Conservation (phyloP, 2,329 filamentous ascomycete species). For the Septoria linicola region DNA sequence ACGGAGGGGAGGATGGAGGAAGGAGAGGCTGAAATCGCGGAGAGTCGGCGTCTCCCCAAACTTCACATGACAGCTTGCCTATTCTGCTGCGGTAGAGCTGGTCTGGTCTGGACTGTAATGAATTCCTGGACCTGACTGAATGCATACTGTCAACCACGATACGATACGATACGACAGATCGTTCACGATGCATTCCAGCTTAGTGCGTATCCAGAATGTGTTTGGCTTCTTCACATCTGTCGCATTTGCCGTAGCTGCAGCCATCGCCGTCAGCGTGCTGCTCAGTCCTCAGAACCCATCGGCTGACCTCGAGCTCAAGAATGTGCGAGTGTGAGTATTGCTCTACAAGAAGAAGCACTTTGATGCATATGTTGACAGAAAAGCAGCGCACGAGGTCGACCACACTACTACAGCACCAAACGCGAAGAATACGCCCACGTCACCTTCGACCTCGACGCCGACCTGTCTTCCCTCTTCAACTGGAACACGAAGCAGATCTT, state of each 20-base stretch:
- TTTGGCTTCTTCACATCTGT: conserved; percentile 99
- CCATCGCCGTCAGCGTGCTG: conserved; percentile 80
- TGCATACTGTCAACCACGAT: too few relatives aligned
- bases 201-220: conserved; percentile 83
- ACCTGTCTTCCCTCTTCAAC: conserved; percentile 88
- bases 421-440: conserved; percentile 96
- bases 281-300: conserved; percentile 66
- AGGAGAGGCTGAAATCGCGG: too few relatives aligned
- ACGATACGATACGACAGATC: neutral
- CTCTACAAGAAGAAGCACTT: neutral
- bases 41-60: too few relatives aligned
- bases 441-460: conserved; percentile 87
- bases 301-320: conserved; percentile 64
- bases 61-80: too few relatives aligned
- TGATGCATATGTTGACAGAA: neutral
- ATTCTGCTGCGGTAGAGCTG: too few relatives aligned
- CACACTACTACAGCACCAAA: conserved; percentile 92
- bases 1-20: too few relatives aligned
- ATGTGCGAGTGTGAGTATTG: conserved; percentile 75
- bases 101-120: too few relatives aligned
- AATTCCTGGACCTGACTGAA: too few relatives aligned
- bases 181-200: conserved; percentile 75
- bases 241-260: conserved; percentile 72
- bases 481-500: conserved; percentile 99
- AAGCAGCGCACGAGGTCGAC: conserved; percentile 79